phyloP scores from a whole-genome alignment of 148 eudicot genomes.

The Rhododendron mucronatum region DNA sequence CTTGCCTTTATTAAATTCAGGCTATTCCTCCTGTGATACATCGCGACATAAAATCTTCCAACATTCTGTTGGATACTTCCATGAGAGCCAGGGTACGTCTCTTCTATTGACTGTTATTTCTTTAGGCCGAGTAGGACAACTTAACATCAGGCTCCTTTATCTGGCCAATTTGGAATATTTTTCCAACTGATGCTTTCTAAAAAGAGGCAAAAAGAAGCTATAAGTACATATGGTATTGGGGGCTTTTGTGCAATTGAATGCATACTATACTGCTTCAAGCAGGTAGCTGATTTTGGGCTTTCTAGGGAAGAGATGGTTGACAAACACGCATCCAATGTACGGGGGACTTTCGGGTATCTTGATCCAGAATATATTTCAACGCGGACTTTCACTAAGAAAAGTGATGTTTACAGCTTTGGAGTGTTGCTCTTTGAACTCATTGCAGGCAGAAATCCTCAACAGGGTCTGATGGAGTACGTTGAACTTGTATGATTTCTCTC shows the following conservation, averaged over 20 bases:
- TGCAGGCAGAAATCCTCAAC: conserved; percentile 84
- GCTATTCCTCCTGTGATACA: conserved; percentile 96
- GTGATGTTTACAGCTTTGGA: conserved; percentile 92
- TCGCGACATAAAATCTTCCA: conserved; percentile 94
- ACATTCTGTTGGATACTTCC: conserved; percentile 91
- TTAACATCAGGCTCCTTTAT: not conserved
- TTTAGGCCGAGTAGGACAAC: conserved; percentile 38
- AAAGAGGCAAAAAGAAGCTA: not conserved
- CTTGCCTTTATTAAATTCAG: conserved; percentile 33
- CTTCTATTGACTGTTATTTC: not conserved
- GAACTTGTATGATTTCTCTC: conserved; percentile 59
- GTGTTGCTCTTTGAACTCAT: conserved; percentile 91
- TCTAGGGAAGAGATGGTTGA: conserved; percentile 81
- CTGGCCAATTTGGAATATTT: not conserved
- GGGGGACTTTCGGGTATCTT: conserved; percentile 95
- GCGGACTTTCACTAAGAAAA: conserved; percentile 81
- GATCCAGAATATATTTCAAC: conserved; percentile 96
- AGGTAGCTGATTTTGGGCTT: conserved; percentile 98
- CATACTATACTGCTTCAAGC: conserved; percentile 9
- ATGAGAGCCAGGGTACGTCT: conserved; percentile 94
- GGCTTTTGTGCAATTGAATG: conserved; percentile 2
- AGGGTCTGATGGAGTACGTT: conserved; percentile 89
- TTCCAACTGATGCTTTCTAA: not conserved
- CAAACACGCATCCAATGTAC: conserved; percentile 54
- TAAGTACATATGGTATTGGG: not conserved